Evolutionary conservation across 108 stramenopile genomes (phyloP), one percentile per base, ranked within the genome.

Genomic region (Nannochloropsis salina): DNA sequence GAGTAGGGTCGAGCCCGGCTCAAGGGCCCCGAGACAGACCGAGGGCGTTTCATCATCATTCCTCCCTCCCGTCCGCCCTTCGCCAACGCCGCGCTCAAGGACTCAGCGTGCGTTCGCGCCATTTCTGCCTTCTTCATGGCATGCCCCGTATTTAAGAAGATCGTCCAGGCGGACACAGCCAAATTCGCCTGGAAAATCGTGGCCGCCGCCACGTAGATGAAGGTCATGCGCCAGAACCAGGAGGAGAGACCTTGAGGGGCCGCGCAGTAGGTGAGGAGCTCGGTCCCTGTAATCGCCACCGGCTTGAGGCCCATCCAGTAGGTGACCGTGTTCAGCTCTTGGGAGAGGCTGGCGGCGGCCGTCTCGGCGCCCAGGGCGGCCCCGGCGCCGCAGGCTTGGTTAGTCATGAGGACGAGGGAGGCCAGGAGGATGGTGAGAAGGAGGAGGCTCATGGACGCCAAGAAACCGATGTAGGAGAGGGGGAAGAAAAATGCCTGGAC

Each of bases 391-490:
- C 61, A 74, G n/a, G 61, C 61, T 74, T 74, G 61, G 61, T 74
- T 74, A n/a, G 61, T 74, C 61, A 5, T 74, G 61, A 74, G 61
- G 61, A 74, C 61, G 61, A 74, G 61, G 61, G 61, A 74, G 61
- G 61, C 61, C 3, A 74, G 61, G 61, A 74, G 61, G 61, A 74
- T n/a, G 4, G 61, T 74, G 61, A 74, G 61, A 15, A 74, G 4
- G n/a, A 74, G n/a, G 5, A 74, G 61, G 61, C 61, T n/a, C 61
- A 74, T 15, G 1, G 61, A 20, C 2, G 61, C 61, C 61, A 74
- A n/a, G 61, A 74, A 74, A n/a, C 61, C 61, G 61, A 74, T 74
- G 61, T 74, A 74, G 61, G 61, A 74, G 61, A 74, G 61, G 61
- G 61, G 61, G 5, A 74, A 74, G 61, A 74, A 74, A 5, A 74